Conservation (phyloP, 2,329 filamentous ascomycete species). For the Blastomyces gilchristii region DNA sequence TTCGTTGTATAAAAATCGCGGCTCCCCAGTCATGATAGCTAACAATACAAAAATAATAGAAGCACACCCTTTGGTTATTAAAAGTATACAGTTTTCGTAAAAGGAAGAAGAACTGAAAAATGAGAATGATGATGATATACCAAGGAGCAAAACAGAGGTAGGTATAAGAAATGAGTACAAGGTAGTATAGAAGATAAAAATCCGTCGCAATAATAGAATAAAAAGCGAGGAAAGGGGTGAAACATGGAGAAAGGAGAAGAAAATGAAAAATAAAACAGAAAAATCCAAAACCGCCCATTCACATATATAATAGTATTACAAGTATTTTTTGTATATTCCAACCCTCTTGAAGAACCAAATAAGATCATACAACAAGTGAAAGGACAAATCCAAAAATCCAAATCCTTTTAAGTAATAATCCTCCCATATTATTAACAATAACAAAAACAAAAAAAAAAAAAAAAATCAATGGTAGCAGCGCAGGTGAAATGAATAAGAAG, state of each 20-base stretch:
- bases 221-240: no score
- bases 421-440: not conserved
- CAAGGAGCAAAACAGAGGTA: not conserved
- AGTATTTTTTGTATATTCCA: not conserved
- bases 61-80: not conserved
- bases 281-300: not conserved
- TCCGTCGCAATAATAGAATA: no score
- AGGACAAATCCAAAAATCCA: not conserved
- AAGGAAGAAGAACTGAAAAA: not conserved
- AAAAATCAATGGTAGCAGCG: not conserved
- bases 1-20: not conserved
- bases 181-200: not conserved
- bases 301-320: not conserved
- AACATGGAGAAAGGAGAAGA: not conserved
- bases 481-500: not conserved
- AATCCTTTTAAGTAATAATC: not conserved
- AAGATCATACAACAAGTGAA: not conserved
- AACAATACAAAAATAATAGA: not conserved
- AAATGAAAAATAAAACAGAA: not conserved
- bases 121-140: not conserved
- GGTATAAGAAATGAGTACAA: not conserved
- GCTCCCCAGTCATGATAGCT: not conserved
- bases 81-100: not conserved
- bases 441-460: not conserved
- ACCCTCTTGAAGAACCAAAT: not conserved